These are phyloP conservation scores for Barnettozyma botsteinii DNA, from an alignment of 805 yeast species.

Conservation along the genomic window DNA sequence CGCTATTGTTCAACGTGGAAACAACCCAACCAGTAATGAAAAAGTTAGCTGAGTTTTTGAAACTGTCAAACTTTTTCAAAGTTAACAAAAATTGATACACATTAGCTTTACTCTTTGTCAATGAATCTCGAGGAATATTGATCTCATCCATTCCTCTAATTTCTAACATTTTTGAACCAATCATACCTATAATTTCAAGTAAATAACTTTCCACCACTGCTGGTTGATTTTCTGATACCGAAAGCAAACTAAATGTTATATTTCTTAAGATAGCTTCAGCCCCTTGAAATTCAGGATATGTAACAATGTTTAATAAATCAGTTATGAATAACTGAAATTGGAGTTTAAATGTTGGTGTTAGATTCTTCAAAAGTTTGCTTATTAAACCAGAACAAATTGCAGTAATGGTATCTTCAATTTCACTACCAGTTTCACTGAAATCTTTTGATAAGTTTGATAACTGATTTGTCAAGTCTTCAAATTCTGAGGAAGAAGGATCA, in stretches of 20 bases:
- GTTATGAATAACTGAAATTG: conserved; percentile 48
- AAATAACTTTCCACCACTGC: conserved; percentile 42
- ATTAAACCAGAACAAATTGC: conserved; percentile 16
- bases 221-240: conserved; percentile 31
- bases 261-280: conserved; percentile 45
- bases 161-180: conserved; percentile 46
- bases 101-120: conserved; percentile 1
- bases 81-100: conserved; percentile 6
- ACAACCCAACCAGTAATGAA: conserved; percentile 21
- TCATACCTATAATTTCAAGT: conserved; percentile 55
- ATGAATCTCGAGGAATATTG: not conserved
- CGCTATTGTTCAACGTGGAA: not conserved
- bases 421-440: not conserved
- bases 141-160: conserved; percentile 25
- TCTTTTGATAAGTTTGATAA: conserved; percentile 7
- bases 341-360: conserved; percentile 29
- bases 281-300: conserved; percentile 57
- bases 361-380: conserved; percentile 25
- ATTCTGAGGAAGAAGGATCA: conserved; percentile 9
- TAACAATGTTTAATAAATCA: conserved; percentile 48
- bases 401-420: conserved; percentile 8
- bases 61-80: not conserved
- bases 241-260: conserved; percentile 38
- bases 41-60: conserved; percentile 8
- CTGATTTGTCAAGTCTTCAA: conserved; percentile 12